phyloP scores from a whole-genome alignment of 768 basidiomycete genomes.

The Daedaleopsis sinensis region DNA sequence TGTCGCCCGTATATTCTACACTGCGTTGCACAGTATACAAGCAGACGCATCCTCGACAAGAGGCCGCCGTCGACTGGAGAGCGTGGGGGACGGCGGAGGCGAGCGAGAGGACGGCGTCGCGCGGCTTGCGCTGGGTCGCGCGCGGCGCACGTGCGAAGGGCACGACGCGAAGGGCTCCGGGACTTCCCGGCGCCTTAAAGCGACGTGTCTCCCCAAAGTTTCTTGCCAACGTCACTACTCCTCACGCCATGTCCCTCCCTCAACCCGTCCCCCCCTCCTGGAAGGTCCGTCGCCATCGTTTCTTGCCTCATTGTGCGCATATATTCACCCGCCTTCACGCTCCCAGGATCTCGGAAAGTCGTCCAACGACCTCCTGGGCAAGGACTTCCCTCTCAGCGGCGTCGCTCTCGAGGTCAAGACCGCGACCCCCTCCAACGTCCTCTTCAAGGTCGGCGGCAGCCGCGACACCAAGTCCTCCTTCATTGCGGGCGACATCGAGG shows the following conservation, averaged over 20 bases:
- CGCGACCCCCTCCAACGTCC: constrained; percentile 83
- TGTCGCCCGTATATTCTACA: too few relatives aligned
- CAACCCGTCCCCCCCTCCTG: constrained; percentile 97
- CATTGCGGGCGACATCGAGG: constrained; percentile 93
- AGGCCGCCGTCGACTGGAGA: background rate
- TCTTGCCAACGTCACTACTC: constrained; percentile 34
- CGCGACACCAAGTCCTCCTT: constrained; percentile 72
- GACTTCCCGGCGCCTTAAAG: constrained; percentile 31
- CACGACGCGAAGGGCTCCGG: constrained; percentile 22
- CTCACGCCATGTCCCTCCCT: constrained; percentile 77
- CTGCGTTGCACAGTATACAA: background rate
- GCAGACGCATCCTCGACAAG: too few relatives aligned
- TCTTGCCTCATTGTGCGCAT: background rate
- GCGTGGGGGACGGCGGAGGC: background rate
- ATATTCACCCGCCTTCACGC: constrained; percentile 3
- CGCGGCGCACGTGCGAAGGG: constrained; percentile 20
- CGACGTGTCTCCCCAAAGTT: constrained; percentile 23
- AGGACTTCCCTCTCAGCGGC: constrained; percentile 86
- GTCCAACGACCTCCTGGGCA: constrained; percentile 89
- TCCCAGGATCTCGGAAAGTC: constrained; percentile 93
- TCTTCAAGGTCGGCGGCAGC: constrained; percentile 90
- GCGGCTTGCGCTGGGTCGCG: background rate
- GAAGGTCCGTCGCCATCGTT: constrained; percentile 63
- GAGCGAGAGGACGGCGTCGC: background rate
- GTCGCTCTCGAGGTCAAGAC: constrained; percentile 85